Percentiles rank a stretch among this genome's conserved stretches.
phyloP scores from a whole-genome alignment of 257 asterid species.

The Avicennia marina region DNA sequence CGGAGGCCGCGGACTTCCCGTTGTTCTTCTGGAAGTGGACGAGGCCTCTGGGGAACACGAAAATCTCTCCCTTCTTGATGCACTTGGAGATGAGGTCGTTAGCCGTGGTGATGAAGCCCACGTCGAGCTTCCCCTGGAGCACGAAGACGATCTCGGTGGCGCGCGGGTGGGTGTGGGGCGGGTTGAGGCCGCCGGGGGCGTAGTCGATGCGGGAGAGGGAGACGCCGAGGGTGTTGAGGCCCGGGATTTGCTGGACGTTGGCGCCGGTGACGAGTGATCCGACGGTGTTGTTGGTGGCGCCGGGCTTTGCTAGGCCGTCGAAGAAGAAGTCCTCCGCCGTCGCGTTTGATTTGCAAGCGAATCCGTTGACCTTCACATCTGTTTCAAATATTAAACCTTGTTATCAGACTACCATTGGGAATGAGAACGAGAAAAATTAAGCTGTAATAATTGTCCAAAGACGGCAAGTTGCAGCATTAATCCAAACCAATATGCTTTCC shows the following conservation, averaged over 20 bases:
- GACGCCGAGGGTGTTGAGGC: conserved; percentile 74
- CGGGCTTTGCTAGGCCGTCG: conserved; percentile 35
- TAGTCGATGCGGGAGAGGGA: conserved; percentile 65
- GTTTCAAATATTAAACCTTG: too few species aligned
- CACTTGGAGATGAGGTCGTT: conserved; percentile 46
- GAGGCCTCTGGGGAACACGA: conserved; percentile 56
- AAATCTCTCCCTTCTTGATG: conserved; percentile 48
- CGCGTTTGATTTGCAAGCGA: conserved; percentile 39
- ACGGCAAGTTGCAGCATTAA: neutral
- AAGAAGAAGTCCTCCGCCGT: conserved; percentile 61
- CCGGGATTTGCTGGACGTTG: conserved; percentile 52
- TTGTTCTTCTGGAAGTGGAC: conserved; percentile 80
- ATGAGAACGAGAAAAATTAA: too few species aligned
- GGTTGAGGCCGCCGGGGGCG: conserved; percentile 65
- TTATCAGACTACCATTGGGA: too few species aligned
- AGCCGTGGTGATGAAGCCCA: conserved; percentile 69
- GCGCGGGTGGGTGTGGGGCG: conserved; percentile 73
- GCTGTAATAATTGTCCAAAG: too few species aligned
- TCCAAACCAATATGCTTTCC: neutral
- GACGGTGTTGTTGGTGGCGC: conserved; percentile 41
- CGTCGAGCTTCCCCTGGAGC: conserved; percentile 47
- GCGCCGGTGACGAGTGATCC: conserved; percentile 56
- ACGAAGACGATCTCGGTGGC: conserved; percentile 61
- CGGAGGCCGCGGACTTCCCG: conserved; percentile 43
- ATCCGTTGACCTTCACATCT: conserved; percentile 54